phyloP scores from a whole-genome alignment of 768 basidiomycete genomes.

The Termitomyces sp. region DNA sequence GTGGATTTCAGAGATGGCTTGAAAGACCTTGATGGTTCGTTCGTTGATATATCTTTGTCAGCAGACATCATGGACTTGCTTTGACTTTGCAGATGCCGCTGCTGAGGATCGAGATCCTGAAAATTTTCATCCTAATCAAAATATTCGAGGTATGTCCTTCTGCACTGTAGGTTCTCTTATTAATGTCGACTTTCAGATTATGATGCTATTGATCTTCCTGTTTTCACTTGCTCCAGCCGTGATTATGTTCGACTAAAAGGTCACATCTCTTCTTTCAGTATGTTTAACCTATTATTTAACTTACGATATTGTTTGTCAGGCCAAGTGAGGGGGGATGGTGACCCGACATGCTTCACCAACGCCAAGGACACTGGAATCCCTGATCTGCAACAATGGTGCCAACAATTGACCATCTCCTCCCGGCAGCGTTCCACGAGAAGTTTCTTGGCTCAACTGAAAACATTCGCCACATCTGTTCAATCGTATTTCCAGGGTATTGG shows the following conservation, averaged over 20 bases:
- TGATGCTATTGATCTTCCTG: slow-evolving; percentile 53
- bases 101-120: slow-evolving; percentile 54
- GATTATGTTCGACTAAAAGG: slow-evolving; percentile 58
- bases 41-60: not conserved
- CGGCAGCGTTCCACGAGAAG: slow-evolving; percentile 40
- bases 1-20: slow-evolving; percentile 56
- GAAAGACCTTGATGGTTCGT: slow-evolving; percentile 53
- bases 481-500: slow-evolving; percentile 47
- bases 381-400: slow-evolving; percentile 54
- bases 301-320: slow-evolving; percentile 24
- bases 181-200: slow-evolving; percentile 38
- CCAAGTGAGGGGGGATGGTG: slow-evolving; percentile 58
- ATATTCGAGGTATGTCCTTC: slow-evolving; percentile 37
- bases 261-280: slow-evolving; percentile 10
- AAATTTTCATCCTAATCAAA: slow-evolving; percentile 48
- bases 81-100: slow-evolving; percentile 36
- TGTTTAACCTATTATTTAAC: not conserved
- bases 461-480: slow-evolving; percentile 42
- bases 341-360: slow-evolving; percentile 49
- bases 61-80: not conserved
- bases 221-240: slow-evolving; percentile 56
- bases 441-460: slow-evolving; percentile 43
- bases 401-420: slow-evolving; percentile 46
- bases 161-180: not conserved
- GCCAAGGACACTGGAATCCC: slow-evolving; percentile 53